Base-by-base conservation (phyloP, 208 protist genomes). In the Wallacemonas collosoma region DNA sequence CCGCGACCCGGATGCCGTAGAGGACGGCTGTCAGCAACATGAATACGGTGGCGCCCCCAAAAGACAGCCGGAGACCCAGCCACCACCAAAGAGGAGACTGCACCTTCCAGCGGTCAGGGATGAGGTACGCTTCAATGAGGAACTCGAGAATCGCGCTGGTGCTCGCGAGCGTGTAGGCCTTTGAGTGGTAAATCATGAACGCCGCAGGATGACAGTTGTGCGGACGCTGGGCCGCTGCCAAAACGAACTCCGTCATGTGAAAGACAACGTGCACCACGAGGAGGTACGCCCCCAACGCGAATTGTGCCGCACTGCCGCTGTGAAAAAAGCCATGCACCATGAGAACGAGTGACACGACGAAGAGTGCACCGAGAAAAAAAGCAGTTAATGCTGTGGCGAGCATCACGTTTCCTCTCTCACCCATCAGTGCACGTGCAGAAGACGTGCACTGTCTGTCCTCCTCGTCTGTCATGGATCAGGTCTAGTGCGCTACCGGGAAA, bases 101-200 rank as follows among this genome's bases (percentile, higher is more conserved):
- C 4, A n/a, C 60, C 60, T 94, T 96, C 88, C 81, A 93, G 26
- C 12, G 7, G 17, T 89, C 78, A 1, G 90, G 87, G 5, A 95
- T 40, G 6, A 85, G n/a, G 58, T 73, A 82, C 12, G 58, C 76
- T 67, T 95, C 88, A 2, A 94, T n/a, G 35, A 82, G 36, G 71
- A 96, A 97, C 72, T 97, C 91, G 2, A 83, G 36, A 61, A 85
- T 62, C 7, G 87, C 74, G 3, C 74, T 51, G 14, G 63, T 55
- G 26, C 48, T 87, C 5, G 93, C 93, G 9, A 83, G 43, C n/a
- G 79, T 56, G 68, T 90, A 97, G 45, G 41, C 76, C 2, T n/a
- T 50, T 5, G 91, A 95, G 71, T 96, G 85, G 60, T 83, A 87
- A 1, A 97, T n/a, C 89, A 97, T 91, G 65, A 96, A 97, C 3